Evolutionary conservation across 192 early-diverging fungal species (phyloP).

Genomic region (Irineochytrium annulatum): DNA sequence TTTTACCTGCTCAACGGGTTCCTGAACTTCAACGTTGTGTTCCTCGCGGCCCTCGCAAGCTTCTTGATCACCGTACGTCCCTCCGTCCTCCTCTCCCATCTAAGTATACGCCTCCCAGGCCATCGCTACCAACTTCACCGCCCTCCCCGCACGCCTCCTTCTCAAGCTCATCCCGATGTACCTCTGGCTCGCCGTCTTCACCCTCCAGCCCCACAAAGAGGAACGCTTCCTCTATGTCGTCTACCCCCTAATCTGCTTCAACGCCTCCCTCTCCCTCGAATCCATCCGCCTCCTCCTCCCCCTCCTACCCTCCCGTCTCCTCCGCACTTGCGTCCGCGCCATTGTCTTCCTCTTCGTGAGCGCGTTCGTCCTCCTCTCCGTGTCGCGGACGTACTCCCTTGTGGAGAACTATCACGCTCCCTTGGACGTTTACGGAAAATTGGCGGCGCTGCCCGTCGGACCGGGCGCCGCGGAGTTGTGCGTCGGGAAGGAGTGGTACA

Average conservation of each 20-base stretch:
- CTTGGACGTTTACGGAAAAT: slow-evolving; percentile 54
- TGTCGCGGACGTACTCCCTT: slow-evolving; percentile 69
- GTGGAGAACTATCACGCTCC: slow-evolving; percentile 74
- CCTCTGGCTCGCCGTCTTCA: slow-evolving; percentile 73
- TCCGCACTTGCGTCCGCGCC: neutral
- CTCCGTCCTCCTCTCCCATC: neutral
- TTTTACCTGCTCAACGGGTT: slow-evolving; percentile 89
- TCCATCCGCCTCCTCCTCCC: slow-evolving; percentile 1
- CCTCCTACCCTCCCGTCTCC: neutral
- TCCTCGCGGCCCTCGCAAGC: slow-evolving; percentile 64
- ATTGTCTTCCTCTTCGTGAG: slow-evolving; percentile 7
- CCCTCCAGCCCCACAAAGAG: slow-evolving; percentile 92
- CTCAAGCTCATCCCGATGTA: slow-evolving; percentile 71
- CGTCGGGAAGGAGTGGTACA: slow-evolving; percentile 92
- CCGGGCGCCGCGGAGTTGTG: slow-evolving; percentile 51
- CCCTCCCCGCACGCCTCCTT: too few species aligned
- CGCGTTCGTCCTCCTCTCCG: slow-evolving; percentile 50
- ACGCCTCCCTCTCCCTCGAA: slow-evolving; percentile 55
- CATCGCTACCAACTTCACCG: too few species aligned
- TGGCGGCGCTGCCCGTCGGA: neutral
- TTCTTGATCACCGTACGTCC: slow-evolving; percentile 57
- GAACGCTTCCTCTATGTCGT: slow-evolving; percentile 91
- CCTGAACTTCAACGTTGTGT: slow-evolving; percentile 86
- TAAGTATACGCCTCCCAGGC: neutral
- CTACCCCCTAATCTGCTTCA: slow-evolving; percentile 82